Evolutionary conservation across 139 green algal species (phyloP), one percentile per base, ranked within the genome.

Genomic region (Coelastrella sp.): DNA sequence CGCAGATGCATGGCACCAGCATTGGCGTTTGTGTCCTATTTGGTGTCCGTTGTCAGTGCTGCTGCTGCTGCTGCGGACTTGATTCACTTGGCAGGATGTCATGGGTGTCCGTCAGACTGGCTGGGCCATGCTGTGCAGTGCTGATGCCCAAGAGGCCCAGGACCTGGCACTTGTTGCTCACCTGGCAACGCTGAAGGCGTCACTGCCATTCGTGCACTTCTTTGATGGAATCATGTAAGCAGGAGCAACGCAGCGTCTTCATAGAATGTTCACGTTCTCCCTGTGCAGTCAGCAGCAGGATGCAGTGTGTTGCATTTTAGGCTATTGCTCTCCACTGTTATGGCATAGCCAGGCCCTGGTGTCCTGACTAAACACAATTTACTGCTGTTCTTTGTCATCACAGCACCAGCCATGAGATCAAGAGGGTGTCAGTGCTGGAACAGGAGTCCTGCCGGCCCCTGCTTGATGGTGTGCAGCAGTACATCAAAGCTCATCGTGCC

Each of bases 131-230:
- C 86, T 95, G 82, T 92, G 84, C 85, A 90, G 80, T 59, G 82
- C 91, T 91, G 94, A 91, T 86, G 93, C 94, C 61, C 93, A 95
- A 91, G 93, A 95, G 90, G 92, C 92, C 12, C 88, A 93, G 20
- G 93, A 95, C 90, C 20, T 94, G 82, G 93, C 93, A 12, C 89
- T 95, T 49, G 91, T 93, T 74, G 56, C 91, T 14, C 93, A 94
- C 91, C 89, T 95, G 63, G 92, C 93, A 74, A 94, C 89, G 6
- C 92, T 95, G 61, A 90, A 72, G 49, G 84, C 84, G 15, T 60
- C 65, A 57, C 61, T 89, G 65, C 76, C 68, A 19, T 84, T 90
- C 70, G n/a, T 89, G 84, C 57, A 89, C 63, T 78, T 76, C 35
- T 81, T 85, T 82, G 76, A 85, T 61, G 63, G 63, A 25, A 76